A percentile compares a stretch with the other conserved stretches of the same genome.
These are phyloP conservation scores for Paecilomyces sp. DNA, from an alignment of 2,329 filamentous ascomycete species.

Conservation along the genomic window DNA sequence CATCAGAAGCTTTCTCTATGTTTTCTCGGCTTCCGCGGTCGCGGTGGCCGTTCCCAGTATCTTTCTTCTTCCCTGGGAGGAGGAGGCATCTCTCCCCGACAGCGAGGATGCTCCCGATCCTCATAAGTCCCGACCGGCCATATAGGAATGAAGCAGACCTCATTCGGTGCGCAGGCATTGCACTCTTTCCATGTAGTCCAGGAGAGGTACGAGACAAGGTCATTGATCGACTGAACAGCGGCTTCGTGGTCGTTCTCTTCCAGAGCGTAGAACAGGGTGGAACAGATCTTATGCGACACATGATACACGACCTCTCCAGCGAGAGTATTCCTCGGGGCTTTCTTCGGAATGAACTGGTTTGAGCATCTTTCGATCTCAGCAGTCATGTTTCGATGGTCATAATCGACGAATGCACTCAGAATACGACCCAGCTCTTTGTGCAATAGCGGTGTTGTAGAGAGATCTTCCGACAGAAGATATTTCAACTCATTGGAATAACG, in stretches of 20 bases:
- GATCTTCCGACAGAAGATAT: slow-evolving; percentile 21
- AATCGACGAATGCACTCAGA: slow-evolving; percentile 30
- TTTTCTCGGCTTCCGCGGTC: background rate
- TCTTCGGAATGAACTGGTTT: slow-evolving; percentile 24
- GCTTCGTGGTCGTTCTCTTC: slow-evolving; percentile 11
- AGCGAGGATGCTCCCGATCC: slow-evolving; percentile 48
- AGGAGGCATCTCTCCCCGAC: slow-evolving; percentile 23
- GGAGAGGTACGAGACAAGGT: slow-evolving; percentile 44
- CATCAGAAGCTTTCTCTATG: background rate
- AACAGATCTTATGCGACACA: slow-evolving; percentile 25
- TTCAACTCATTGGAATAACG: slow-evolving; percentile 54
- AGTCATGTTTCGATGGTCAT: slow-evolving; percentile 16
- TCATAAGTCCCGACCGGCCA: slow-evolving; percentile 53
- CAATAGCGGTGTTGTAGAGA: slow-evolving; percentile 15
- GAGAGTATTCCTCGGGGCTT: slow-evolving; percentile 6
- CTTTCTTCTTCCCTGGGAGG: slow-evolving; percentile 11
- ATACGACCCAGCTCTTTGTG: slow-evolving; percentile 19
- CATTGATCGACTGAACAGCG: slow-evolving; percentile 25
- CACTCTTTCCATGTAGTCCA: slow-evolving; percentile 58
- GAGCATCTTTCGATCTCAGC: slow-evolving; percentile 25
- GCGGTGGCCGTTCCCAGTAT: slow-evolving; percentile 13
- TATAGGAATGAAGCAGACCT: slow-evolving; percentile 57
- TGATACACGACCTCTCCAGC: slow-evolving; percentile 21
- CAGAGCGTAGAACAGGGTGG: slow-evolving; percentile 18
- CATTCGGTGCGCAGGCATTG: slow-evolving; percentile 44